A percentile compares a stretch with the other conserved stretches of the same genome.
Conservation (phyloP, 208 protist species). For the Leishmania aethiopica region DNA sequence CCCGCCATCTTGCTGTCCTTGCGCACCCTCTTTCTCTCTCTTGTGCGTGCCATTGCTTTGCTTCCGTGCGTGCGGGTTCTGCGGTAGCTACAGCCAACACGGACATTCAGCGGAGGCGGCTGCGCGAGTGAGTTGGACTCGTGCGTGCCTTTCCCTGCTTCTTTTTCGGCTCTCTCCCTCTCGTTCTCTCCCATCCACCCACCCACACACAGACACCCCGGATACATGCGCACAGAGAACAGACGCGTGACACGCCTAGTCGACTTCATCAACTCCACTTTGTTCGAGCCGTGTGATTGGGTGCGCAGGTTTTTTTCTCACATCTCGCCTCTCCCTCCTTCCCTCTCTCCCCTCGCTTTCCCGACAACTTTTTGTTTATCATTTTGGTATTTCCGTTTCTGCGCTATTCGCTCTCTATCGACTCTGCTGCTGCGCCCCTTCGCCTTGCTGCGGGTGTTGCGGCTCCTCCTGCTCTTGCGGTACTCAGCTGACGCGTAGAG, state of each 20-base stretch:
- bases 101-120: not conserved
- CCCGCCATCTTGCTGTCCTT: not conserved
- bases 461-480: not conserved
- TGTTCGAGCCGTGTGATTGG: not conserved
- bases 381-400: no score
- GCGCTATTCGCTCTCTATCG: not conserved
- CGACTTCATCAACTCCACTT: not conserved
- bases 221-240: not conserved
- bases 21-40: not conserved
- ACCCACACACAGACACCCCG: not conserved
- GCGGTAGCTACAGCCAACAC: not conserved
- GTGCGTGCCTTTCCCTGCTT: not conserved
- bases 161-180: not conserved
- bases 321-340: not conserved
- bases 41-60: not conserved
- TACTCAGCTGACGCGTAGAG: not conserved
- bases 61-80: not conserved
- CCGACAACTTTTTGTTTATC: not conserved
- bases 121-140: not conserved
- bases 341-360: not conserved
- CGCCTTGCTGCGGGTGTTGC: not conserved
- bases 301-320: not conserved
- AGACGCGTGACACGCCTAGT: not conserved
- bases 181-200: not conserved
- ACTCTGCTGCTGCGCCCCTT: not conserved